These are phyloP conservation scores for Fragaria ananassa DNA, from an alignment of 306 rosid genomes.

Conservation along the genomic window DNA sequence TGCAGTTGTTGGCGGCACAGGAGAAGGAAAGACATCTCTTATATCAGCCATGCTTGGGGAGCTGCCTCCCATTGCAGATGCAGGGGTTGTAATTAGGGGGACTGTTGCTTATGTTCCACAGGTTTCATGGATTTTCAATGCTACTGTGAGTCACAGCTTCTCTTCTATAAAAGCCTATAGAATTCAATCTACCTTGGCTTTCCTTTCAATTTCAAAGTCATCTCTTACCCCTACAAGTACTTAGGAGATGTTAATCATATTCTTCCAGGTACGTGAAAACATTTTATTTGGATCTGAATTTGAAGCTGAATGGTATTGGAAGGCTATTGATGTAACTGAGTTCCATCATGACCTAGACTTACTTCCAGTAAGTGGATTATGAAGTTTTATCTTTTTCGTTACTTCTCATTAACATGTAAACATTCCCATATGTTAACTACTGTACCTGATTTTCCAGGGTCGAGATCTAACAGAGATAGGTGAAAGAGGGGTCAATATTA, in stretches of 20 bases:
- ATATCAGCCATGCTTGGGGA: constrained; percentile 86
- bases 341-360: constrained; percentile 67
- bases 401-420: constrained; percentile 17
- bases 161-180: neutral
- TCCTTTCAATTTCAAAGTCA: neutral
- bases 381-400: constrained; percentile 9
- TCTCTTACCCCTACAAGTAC: constrained; percentile 9
- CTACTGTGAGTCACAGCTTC: constrained; percentile 64
- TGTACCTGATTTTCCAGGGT: constrained; percentile 43
- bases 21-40: constrained; percentile 92
- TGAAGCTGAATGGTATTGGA: constrained; percentile 57
- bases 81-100: constrained; percentile 62
- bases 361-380: constrained; percentile 67
- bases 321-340: constrained; percentile 63
- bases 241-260: constrained; percentile 16
- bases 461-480: constrained; percentile 87
- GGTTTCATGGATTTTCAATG: constrained; percentile 95
- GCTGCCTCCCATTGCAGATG: constrained; percentile 47
- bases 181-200: neutral
- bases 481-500: constrained; percentile 89
- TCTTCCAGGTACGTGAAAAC: constrained; percentile 74
- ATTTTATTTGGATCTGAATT: constrained; percentile 74
- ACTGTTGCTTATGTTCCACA: constrained; percentile 93
- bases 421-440: neutral
- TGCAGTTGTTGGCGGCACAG: constrained; percentile 88